phyloP scores from a whole-genome alignment of 164 flowering plant species.

The Buxus sempervirens region DNA sequence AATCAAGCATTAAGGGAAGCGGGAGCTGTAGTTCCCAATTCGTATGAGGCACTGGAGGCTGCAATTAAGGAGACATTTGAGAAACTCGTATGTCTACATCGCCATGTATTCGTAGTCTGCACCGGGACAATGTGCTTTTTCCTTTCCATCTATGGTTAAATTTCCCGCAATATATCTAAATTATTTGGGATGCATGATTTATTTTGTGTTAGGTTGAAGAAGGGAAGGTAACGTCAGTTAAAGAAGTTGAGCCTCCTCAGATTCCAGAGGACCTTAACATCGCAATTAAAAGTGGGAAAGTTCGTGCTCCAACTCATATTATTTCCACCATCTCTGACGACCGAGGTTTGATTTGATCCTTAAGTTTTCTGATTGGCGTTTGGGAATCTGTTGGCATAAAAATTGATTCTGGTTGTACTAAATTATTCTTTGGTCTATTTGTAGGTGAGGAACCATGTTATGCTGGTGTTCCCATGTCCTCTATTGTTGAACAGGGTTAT shows the following conservation, averaged over 20 bases:
- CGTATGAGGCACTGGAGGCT: conserved; percentile 85
- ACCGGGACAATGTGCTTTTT: background rate
- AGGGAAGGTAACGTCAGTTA: conserved; percentile 73
- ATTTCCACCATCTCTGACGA: conserved; percentile 98
- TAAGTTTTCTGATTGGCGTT: background rate
- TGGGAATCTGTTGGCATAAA: background rate
- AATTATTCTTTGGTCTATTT: conserved; percentile 16
- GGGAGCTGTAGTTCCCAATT: conserved; percentile 96
- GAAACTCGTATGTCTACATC: conserved; percentile 58
- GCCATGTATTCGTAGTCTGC: background rate
- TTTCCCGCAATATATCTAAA: background rate
- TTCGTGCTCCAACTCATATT: conserved; percentile 98
- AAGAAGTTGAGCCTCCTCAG: conserved; percentile 85
- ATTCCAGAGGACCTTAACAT: conserved; percentile 96
- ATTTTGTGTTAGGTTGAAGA: conserved; percentile 52
- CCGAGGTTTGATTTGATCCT: conserved; percentile 51
- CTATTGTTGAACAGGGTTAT: conserved; percentile 79
- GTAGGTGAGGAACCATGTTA: conserved; percentile 93
- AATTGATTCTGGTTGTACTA: background rate
- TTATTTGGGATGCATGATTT: background rate
- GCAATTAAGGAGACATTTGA: conserved; percentile 90
- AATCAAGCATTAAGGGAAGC: conserved; percentile 92
- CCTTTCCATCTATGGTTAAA: background rate
- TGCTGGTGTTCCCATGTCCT: conserved; percentile 95
- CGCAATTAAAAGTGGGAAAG: conserved; percentile 97